Evolutionary conservation across 108 stramenopile genomes (phyloP), one percentile per base, ranked within the genome.

Genomic region (Aurantiochytrium sp.): DNA sequence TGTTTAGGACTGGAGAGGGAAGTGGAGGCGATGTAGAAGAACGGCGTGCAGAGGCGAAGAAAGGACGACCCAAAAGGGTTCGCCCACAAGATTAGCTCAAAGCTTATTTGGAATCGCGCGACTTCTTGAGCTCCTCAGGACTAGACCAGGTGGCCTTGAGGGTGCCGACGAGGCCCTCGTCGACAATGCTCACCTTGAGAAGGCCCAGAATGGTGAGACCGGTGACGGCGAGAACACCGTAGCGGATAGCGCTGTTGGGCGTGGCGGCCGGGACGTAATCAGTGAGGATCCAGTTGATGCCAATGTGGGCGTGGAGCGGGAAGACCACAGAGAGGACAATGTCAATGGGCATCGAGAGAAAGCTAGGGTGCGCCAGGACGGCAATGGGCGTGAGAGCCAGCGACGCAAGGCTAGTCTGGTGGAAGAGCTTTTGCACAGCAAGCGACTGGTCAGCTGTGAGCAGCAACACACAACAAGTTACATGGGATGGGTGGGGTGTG

Each of bases 301-400:
- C 76, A 23, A 83, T 83, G 76, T 83, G 76, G 51, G 76, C 76
- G 76, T 83, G 76, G 76, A 83, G 49, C 25, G 76, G 76, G 51
- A 83, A 83, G 49, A 83, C 49, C 43, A 83, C 51, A 23, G 76
- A 8, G 76, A 83, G 51, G 10, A 53, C 49, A 6, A 83, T 53
- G 51, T 83, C 76, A 23, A 47, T 25, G 25, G 76, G 76, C 49
- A 83, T 47, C n/a, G 76, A 47, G 10, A 83, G 76, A 45, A 53
- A 83, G 76, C 49, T 53, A 1, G 76, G 76, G 64, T 42, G 25
- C 49, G 51, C 76, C 19, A 83, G n/a, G 23, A 83, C 45, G 51
- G 76, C 76, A 45, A 83, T 47, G 10, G 76, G 76, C 12, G 76
- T 83, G 43, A 83, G 51, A 43, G 51, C 76, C 44, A 83, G 76